These are phyloP conservation scores for Xylariaceae sp. DNA, from an alignment of 2,329 filamentous ascomycete species.

Conservation along the genomic window DNA sequence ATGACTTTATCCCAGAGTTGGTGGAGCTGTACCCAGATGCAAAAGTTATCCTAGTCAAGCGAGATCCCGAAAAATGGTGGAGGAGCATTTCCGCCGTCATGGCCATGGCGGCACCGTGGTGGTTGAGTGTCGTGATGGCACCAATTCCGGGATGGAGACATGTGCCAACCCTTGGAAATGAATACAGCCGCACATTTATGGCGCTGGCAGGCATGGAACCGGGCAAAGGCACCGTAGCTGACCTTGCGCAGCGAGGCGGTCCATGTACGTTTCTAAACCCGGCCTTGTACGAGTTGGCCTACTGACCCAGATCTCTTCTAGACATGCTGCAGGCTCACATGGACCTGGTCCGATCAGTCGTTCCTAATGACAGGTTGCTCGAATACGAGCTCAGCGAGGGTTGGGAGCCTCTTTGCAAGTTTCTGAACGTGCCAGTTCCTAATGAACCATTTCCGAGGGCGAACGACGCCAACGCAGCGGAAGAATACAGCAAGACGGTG, in stretches of 20 bases:
- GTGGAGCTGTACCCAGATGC: slow-evolving; percentile 34
- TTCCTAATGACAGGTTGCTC: slow-evolving; percentile 25
- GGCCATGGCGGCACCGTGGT: slow-evolving; percentile 21
- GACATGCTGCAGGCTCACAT: neutral
- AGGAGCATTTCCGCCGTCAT: slow-evolving; percentile 27
- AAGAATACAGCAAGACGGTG: slow-evolving; percentile 27
- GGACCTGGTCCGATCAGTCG: neutral
- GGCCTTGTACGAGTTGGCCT: neutral
- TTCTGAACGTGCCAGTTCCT: slow-evolving; percentile 26
- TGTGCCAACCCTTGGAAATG: slow-evolving; percentile 18
- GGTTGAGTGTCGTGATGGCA: slow-evolving; percentile 17
- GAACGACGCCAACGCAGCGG: slow-evolving; percentile 32
- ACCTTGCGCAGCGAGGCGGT: neutral
- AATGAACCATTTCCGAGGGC: slow-evolving; percentile 28
- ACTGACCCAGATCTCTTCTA: neutral
- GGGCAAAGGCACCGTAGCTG: neutral
- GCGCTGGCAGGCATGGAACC: neutral
- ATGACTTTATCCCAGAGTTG: slow-evolving; percentile 33
- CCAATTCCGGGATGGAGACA: slow-evolving; percentile 33
- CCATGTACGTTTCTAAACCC: neutral
- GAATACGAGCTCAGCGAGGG: slow-evolving; percentile 32
- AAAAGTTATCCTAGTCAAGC: slow-evolving; percentile 29
- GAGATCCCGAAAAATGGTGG: slow-evolving; percentile 33
- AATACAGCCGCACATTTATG: neutral
- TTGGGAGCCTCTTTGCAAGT: slow-evolving; percentile 31